Evolutionary conservation across 78 protist genomes (phyloP).

Genomic region (Tieghemostelium lacteum): DNA sequence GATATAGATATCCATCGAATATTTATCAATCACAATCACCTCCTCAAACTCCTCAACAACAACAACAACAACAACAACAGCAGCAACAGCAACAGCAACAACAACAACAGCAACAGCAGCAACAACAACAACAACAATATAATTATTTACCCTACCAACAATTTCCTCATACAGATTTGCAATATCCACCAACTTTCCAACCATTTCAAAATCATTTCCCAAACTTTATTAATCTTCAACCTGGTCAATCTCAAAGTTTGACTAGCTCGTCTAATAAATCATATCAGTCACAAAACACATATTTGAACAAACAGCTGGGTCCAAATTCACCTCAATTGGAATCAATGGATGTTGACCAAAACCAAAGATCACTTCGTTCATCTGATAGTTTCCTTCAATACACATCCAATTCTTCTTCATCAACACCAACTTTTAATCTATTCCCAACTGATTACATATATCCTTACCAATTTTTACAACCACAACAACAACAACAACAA

Average conservation of each 20-base stretch:
- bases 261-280: not conserved
- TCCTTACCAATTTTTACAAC: constrained; percentile 13
- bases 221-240: not conserved
- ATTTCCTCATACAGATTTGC: not conserved
- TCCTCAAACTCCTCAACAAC: not conserved
- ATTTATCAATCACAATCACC: no score
- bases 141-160: not conserved
- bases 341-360: not conserved
- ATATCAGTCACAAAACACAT: not conserved
- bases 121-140: constrained; percentile 1
- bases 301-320: not conserved
- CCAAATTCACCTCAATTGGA: not conserved
- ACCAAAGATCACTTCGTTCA: not conserved
- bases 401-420: not conserved
- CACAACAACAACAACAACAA: constrained; percentile 23
- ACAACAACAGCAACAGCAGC: constrained; percentile 33
- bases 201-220: not conserved
- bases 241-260: not conserved
- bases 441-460: not conserved
- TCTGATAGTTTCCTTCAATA: not conserved
- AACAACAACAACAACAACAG: not conserved
- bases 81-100: not conserved
- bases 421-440: not conserved
- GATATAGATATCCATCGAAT: no score
- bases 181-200: not conserved